A percentile compares a stretch with the other conserved stretches of the same genome.
These are phyloP conservation scores for Starmera stellimalicola DNA, from an alignment of 1,139 yeast species.

Conservation along the genomic window DNA sequence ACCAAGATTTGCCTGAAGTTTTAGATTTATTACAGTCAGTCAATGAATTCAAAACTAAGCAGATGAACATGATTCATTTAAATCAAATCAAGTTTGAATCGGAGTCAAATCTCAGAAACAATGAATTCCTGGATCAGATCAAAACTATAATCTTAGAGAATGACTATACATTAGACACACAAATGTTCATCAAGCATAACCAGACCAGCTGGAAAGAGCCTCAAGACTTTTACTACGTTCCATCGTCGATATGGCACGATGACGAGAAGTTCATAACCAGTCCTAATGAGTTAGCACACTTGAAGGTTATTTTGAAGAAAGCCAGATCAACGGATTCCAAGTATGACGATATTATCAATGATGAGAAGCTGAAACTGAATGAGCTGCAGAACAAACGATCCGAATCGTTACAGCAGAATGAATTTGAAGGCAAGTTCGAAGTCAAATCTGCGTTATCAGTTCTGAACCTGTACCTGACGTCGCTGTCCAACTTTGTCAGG, in stretches of 20 bases:
- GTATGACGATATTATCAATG: slow-evolving; percentile 26
- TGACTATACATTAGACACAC: slow-evolving; percentile 65
- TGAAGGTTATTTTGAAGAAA: slow-evolving; percentile 50
- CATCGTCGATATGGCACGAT: slow-evolving; percentile 95
- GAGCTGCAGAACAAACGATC: slow-evolving; percentile 26
- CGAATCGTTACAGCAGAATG: slow-evolving; percentile 24
- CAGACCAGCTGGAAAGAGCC: slow-evolving; percentile 75
- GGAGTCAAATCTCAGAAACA: slow-evolving; percentile 42
- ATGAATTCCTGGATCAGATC: slow-evolving; percentile 42
- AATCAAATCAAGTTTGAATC: slow-evolving; percentile 60
- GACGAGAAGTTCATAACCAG: slow-evolving; percentile 66
- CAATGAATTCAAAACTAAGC: slow-evolving; percentile 68
- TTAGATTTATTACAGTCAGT: slow-evolving; percentile 80
- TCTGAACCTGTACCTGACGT: slow-evolving; percentile 42
- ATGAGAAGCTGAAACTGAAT: slow-evolving; percentile 22
- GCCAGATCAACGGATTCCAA: slow-evolving; percentile 38
- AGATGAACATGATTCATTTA: slow-evolving; percentile 61
- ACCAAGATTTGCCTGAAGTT: slow-evolving; percentile 89
- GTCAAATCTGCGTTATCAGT: slow-evolving; percentile 42
- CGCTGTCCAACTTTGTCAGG: slow-evolving; percentile 54
- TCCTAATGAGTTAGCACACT: slow-evolving; percentile 53
- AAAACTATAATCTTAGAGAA: slow-evolving; percentile 60
- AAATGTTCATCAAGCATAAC: slow-evolving; percentile 92
- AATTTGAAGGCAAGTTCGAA: slow-evolving; percentile 27
- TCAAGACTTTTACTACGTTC: slow-evolving; percentile 71